Conservation (phyloP, 164 flowering plant genomes). For the Nymphaea thermarum region DNA sequence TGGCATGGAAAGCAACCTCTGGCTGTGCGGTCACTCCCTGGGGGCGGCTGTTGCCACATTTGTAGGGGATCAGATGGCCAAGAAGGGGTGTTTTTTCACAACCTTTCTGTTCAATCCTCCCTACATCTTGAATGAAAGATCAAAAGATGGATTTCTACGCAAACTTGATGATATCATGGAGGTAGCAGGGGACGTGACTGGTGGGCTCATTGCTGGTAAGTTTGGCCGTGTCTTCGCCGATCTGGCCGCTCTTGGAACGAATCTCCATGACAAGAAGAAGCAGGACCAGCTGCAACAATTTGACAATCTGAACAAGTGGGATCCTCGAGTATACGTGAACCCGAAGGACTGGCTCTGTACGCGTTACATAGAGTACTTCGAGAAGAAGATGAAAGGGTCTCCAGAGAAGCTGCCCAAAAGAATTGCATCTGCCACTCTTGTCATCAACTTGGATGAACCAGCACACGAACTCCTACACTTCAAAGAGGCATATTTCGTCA, state of each 20-base stretch:
- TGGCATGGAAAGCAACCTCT: conserved; percentile 24
- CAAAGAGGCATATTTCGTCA: no score
- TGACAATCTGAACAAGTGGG: conserved; percentile 36
- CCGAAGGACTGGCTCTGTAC: conserved; percentile 49
- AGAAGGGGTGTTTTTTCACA: conserved; percentile 38
- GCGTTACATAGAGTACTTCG: conserved; percentile 67
- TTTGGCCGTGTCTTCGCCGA: no score
- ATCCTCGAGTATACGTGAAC: conserved; percentile 51
- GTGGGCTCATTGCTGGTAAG: conserved; percentile 34
- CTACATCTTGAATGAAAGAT: conserved; percentile 43
- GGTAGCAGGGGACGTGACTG: conserved; percentile 55
- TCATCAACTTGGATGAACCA: no score
- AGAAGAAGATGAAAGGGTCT: conserved; percentile 46
- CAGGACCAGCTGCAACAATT: conserved; percentile 28
- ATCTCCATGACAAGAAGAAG: conserved; percentile 20
- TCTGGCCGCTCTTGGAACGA: no score
- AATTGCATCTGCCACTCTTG: no score
- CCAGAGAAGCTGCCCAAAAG: no score
- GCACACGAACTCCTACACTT: no score
- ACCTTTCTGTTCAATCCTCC: conserved; percentile 86
- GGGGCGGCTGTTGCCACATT: conserved; percentile 81
- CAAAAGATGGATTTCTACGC: conserved; percentile 30
- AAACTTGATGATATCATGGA: conserved; percentile 20
- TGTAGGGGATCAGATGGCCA: conserved; percentile 86
- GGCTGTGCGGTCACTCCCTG: conserved; percentile 89